Conservation (phyloP, 352 stramenopile species). For the Phytophthora syringae region DNA sequence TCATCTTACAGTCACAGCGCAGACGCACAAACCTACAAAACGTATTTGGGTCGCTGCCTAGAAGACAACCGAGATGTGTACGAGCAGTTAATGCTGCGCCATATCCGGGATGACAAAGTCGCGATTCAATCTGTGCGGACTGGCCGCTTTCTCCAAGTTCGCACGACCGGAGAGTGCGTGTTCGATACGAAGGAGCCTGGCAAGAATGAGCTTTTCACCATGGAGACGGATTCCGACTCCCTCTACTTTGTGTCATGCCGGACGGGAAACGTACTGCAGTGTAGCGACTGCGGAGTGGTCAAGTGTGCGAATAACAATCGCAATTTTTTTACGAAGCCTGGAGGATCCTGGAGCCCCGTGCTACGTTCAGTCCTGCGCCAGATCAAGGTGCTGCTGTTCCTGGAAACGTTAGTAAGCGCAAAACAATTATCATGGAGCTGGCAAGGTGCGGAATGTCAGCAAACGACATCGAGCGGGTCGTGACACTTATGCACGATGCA, state of each 20-base stretch:
- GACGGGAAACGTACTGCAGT: constrained; percentile 11
- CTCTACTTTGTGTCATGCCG: constrained; percentile 16
- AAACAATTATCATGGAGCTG: constrained; percentile 1
- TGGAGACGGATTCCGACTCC: constrained; percentile 5
- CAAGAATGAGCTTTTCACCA: constrained; percentile 13
- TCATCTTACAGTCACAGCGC: constrained; percentile 18
- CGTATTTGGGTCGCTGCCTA: constrained; percentile 14
- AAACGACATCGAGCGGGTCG: constrained; percentile 10
- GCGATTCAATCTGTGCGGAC: constrained; percentile 22
- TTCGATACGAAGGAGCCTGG: constrained; percentile 15
- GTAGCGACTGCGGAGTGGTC: neutral
- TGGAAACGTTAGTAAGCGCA: constrained; percentile 5
- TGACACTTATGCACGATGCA: neutral
- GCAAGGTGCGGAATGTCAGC: constrained; percentile 1
- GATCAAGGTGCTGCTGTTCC: too few relatives aligned
- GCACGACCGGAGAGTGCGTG: constrained; percentile 1
- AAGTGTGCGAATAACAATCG: constrained; percentile 11
- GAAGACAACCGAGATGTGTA: constrained; percentile 11
- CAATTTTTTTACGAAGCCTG: neutral
- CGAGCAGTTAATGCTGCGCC: constrained; percentile 25
- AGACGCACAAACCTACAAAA: constrained; percentile 24
- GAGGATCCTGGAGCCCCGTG: constrained; percentile 10
- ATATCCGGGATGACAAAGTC: constrained; percentile 8
- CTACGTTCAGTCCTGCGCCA: neutral
- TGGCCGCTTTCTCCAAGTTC: constrained; percentile 5